These are phyloP conservation scores for Curvularia sp. DNA, from an alignment of 2,329 filamentous ascomycete species.

Conservation along the genomic window DNA sequence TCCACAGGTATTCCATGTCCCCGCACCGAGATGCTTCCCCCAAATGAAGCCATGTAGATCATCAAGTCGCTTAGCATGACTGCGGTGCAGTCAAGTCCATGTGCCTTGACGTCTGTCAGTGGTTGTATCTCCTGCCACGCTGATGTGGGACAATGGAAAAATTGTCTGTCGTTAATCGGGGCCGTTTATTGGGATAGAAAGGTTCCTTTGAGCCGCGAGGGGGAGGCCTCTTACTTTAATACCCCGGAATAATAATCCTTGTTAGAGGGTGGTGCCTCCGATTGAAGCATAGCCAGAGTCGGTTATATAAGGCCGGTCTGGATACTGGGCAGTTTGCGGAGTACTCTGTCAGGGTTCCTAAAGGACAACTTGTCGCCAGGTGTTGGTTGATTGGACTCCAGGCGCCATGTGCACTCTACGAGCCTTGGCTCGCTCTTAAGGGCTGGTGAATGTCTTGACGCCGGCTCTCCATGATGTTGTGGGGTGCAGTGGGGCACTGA, in stretches of 20 bases:
- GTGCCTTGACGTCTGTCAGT: conserved; percentile 31
- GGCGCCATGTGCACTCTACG: conserved; percentile 16
- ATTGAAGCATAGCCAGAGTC: conserved; percentile 17
- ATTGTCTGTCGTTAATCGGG: background rate
- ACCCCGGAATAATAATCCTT: conserved; percentile 23
- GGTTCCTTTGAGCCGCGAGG: conserved; percentile 38
- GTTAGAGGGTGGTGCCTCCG: conserved; percentile 16
- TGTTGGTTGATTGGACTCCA: conserved; percentile 17
- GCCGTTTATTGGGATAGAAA: conserved; percentile 18
- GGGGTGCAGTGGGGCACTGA: conserved; percentile 37
- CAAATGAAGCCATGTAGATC: conserved; percentile 35
- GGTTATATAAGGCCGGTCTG: conserved; percentile 17
- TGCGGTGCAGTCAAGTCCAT: conserved; percentile 38
- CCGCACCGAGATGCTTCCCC: conserved; percentile 34
- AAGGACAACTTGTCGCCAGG: conserved; percentile 2
- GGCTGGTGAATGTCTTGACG: conserved; percentile 29
- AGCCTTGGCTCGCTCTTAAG: conserved; percentile 18
- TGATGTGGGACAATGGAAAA: conserved; percentile 14
- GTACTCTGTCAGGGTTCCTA: conserved; percentile 2
- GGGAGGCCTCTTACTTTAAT: conserved; percentile 26
- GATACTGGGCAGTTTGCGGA: conserved; percentile 10
- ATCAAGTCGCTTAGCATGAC: conserved; percentile 33
- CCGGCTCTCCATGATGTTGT: conserved; percentile 29
- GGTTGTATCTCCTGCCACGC: conserved; percentile 15
- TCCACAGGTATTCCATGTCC: conserved; percentile 21